A percentile compares a stretch with the other conserved stretches of the same genome.
These are phyloP conservation scores for Raffaelea albimanens DNA, from an alignment of 2,329 filamentous ascomycete species.

Conservation along the genomic window DNA sequence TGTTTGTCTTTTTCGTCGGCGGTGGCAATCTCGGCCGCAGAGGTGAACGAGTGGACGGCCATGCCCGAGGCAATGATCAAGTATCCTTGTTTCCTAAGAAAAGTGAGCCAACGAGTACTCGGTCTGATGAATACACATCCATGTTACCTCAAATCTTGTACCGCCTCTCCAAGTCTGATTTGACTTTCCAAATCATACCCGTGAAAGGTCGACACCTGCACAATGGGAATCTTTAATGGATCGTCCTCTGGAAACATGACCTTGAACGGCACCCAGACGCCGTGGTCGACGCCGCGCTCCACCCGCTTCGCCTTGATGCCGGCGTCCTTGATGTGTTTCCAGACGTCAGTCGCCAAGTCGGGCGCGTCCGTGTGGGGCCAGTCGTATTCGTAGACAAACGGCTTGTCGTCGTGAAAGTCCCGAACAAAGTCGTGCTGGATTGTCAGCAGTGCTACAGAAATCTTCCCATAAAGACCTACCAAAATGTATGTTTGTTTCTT, in stretches of 20 bases:
- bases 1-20: not conserved
- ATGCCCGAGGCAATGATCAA: slow-evolving; percentile 4
- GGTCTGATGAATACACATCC: too few relatives aligned
- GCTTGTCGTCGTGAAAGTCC: slow-evolving; percentile 6
- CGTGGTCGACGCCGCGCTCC: slow-evolving; percentile 9
- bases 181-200: slow-evolving; percentile 3
- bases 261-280: slow-evolving; percentile 6
- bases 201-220: slow-evolving; percentile 5
- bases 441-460: too few relatives aligned
- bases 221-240: slow-evolving; percentile 1
- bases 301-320: slow-evolving; percentile 3
- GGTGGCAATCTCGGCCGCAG: slow-evolving; percentile 1
- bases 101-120: too few relatives aligned
- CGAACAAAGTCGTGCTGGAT: slow-evolving; percentile 8
- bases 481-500: slow-evolving; percentile 1
- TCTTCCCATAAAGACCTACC: too few relatives aligned
- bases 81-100: not conserved
- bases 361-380: slow-evolving; percentile 7
- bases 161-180: not conserved
- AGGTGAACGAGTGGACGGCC: slow-evolving; percentile 7
- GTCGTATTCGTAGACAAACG: slow-evolving; percentile 2
- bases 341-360: slow-evolving; percentile 2
- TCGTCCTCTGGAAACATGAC: slow-evolving; percentile 5
- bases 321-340: not conserved
- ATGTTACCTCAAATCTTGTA: not conserved